phyloP scores from a whole-genome alignment of 2,329 filamentous ascomycete genomes.

The Diaporthe citri region DNA sequence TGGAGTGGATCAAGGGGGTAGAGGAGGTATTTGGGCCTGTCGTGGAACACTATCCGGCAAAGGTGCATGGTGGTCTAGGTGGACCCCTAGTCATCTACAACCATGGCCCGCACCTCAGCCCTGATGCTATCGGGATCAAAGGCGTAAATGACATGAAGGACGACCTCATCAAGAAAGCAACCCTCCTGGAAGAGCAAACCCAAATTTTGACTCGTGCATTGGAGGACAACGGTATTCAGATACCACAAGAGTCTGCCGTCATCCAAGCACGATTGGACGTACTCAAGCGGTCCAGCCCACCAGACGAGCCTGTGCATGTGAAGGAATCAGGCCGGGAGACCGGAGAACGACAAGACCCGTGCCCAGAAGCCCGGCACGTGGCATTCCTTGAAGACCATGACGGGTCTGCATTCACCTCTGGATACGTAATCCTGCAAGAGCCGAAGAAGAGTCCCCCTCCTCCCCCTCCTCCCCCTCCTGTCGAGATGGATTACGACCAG shows the following conservation, averaged over 20 bases:
- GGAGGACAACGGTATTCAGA: not conserved
- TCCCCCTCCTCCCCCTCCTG: too few species aligned
- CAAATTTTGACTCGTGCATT: not conserved
- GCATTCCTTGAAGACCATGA: too few species aligned
- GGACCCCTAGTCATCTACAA: not conserved
- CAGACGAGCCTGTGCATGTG: too few species aligned
- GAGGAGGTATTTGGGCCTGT: not conserved
- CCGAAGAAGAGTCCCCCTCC: too few species aligned
- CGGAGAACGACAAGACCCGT: too few species aligned
- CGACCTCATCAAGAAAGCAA: not conserved
- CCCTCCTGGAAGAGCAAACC: not conserved
- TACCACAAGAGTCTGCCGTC: not conserved
- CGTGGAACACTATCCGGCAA: not conserved
- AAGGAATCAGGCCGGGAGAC: too few species aligned
- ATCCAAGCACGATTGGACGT: not conserved
- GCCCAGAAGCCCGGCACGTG: too few species aligned
- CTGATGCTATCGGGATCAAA: not conserved
- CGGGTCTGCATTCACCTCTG: too few species aligned
- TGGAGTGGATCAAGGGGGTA: not conserved
- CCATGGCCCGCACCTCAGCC: not conserved
- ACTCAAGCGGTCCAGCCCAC: not conserved
- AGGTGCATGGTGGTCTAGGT: accelerated
- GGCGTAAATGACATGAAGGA: not conserved
- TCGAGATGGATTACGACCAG: too few species aligned
- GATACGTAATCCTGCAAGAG: too few species aligned